phyloP scores from a whole-genome alignment of 306 rosid genomes.

The Arachis hypogaea region DNA sequence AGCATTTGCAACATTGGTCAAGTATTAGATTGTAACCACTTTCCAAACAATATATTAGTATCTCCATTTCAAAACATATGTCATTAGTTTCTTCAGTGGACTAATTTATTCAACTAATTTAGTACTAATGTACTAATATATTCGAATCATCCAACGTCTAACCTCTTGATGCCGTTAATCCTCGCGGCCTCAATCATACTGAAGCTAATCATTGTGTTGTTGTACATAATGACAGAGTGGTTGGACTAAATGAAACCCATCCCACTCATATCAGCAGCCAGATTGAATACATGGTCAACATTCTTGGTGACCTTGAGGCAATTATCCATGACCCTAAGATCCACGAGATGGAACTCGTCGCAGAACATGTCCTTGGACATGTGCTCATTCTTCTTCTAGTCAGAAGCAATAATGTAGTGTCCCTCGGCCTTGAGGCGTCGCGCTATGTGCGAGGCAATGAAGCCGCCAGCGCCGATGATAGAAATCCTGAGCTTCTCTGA shows the following conservation, averaged over 20 bases:
- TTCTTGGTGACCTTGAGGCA: slow-evolving; percentile 80
- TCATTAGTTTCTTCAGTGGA: too few relatives aligned
- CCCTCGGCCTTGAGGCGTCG: slow-evolving; percentile 94
- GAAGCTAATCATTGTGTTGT: slow-evolving; percentile 97
- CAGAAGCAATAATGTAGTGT: slow-evolving; percentile 93
- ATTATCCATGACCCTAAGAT: slow-evolving; percentile 97
- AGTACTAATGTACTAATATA: too few relatives aligned
- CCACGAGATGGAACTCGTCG: slow-evolving; percentile 92
- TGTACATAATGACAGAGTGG: slow-evolving; percentile 95
- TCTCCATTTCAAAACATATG: background rate
- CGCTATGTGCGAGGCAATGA: slow-evolving; percentile 96
- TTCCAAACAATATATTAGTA: too few relatives aligned
- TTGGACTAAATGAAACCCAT: slow-evolving; percentile 99
- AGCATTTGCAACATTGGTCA: too few relatives aligned
- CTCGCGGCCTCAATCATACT: slow-evolving; percentile 94
- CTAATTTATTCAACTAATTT: too few relatives aligned
- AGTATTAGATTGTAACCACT: too few relatives aligned
- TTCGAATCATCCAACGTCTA: slow-evolving; percentile 2
- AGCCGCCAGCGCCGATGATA: slow-evolving; percentile 96
- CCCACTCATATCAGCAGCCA: slow-evolving; percentile 99
- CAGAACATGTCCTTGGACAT: slow-evolving; percentile 98
- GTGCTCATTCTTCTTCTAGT: slow-evolving; percentile 99
- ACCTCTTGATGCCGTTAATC: slow-evolving; percentile 90
- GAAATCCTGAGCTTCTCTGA: slow-evolving; percentile 84
- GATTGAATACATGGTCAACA: slow-evolving; percentile 93